phyloP scores from a whole-genome alignment of 2,329 filamentous ascomycete species.

The Verticillium albo-atrum region DNA sequence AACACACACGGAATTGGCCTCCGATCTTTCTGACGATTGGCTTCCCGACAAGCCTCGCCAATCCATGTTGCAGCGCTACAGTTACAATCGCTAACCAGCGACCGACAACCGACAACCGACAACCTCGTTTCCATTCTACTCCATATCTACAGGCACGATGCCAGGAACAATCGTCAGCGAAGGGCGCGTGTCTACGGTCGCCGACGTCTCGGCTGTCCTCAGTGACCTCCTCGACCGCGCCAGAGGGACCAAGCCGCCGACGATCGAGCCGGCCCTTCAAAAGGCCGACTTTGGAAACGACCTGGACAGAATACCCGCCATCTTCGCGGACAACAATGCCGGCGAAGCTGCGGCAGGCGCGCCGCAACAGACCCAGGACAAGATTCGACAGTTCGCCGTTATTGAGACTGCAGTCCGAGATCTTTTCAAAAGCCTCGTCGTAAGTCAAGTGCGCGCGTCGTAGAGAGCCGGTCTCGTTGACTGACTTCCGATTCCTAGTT shows the following conservation, averaged over 20 bases:
- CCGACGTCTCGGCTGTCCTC: slow-evolving; percentile 49
- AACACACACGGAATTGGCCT: neutral
- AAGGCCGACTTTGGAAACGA: slow-evolving; percentile 60
- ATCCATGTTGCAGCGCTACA: neutral
- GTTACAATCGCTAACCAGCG: neutral
- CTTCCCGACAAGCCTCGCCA: neutral
- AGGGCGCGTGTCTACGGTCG: slow-evolving; percentile 48
- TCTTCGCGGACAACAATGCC: slow-evolving; percentile 30
- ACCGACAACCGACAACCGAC: too few species aligned
- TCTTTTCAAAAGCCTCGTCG: slow-evolving; percentile 74
- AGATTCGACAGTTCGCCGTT: slow-evolving; percentile 56
- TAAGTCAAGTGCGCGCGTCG: slow-evolving; percentile 36
- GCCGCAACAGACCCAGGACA: slow-evolving; percentile 31
- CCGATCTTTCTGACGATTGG: neutral
- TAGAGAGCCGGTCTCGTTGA: neutral
- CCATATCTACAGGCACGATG: slow-evolving; percentile 33
- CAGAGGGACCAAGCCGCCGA: slow-evolving; percentile 50
- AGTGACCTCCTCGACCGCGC: slow-evolving; percentile 55
- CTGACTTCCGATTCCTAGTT: slow-evolving; percentile 47
- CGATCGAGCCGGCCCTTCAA: slow-evolving; percentile 70
- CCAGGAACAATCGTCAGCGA: slow-evolving; percentile 38
- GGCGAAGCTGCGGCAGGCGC: slow-evolving; percentile 19
- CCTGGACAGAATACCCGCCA: slow-evolving; percentile 35
- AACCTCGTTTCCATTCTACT: neutral
- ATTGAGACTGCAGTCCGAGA: slow-evolving; percentile 82